phyloP scores from a whole-genome alignment of 2,329 filamentous ascomycete species.

The Arthrobotrys sinensis region DNA sequence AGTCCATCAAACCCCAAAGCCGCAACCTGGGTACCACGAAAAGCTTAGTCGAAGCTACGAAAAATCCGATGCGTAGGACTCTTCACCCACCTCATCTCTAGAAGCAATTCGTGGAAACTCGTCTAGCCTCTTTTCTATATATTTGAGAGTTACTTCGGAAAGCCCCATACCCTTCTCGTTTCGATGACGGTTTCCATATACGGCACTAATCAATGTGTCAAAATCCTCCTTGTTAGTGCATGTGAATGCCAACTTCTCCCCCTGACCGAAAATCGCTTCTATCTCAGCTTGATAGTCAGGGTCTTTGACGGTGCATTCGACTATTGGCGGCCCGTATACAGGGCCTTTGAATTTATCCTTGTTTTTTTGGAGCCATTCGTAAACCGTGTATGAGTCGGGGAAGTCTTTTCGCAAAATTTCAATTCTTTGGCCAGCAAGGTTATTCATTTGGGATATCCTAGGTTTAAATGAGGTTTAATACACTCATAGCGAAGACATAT shows the following conservation, averaged over 20 bases:
- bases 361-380: conserved; percentile 86
- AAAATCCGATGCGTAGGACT: background rate
- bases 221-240: conserved; percentile 83
- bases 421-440: conserved; percentile 76
- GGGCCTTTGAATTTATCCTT: conserved; percentile 78
- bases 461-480: background rate
- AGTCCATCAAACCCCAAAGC: conserved; percentile 80
- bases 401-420: conserved; percentile 75
- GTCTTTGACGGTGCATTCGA: conserved; percentile 85
- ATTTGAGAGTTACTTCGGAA: conserved; percentile 77
- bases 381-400: conserved; percentile 78
- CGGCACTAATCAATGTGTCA: conserved; percentile 77
- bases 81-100: conserved; percentile 26
- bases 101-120: conserved; percentile 40
- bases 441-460: conserved; percentile 47
- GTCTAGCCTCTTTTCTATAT: conserved; percentile 36
- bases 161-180: conserved; percentile 74
- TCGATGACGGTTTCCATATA: conserved; percentile 68
- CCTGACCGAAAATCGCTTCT: conserved; percentile 73
- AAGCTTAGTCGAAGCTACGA: background rate
- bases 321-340: conserved; percentile 84
- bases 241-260: conserved; percentile 77
- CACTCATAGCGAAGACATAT: background rate
- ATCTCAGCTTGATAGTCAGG: conserved; percentile 76
- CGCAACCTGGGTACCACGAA: conserved; percentile 5